phyloP scores from a whole-genome alignment of 192 early-diverging fungal genomes.

The Coemansia sp. region DNA sequence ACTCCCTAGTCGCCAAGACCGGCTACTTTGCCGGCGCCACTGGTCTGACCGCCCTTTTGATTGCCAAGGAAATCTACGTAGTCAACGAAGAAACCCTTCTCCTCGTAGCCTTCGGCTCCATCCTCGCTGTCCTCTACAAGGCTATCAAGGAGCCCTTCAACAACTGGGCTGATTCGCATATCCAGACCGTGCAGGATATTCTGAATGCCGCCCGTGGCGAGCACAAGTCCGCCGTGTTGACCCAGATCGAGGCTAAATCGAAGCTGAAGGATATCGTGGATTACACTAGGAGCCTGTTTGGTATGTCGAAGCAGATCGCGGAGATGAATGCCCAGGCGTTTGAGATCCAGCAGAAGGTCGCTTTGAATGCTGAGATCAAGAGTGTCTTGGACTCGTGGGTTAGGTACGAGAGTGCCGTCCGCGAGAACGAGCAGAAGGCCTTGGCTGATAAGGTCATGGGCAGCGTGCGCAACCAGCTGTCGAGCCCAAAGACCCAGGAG shows the following conservation, averaged over 20 bases:
- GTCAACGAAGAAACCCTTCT: slow-evolving; percentile 93
- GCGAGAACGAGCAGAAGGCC: slow-evolving; percentile 91
- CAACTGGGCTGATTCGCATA: slow-evolving; percentile 70
- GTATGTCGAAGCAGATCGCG: slow-evolving; percentile 94
- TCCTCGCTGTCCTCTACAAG: slow-evolving; percentile 77
- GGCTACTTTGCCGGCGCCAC: slow-evolving; percentile 80
- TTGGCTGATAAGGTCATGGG: slow-evolving; percentile 84
- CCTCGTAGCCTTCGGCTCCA: slow-evolving; percentile 76
- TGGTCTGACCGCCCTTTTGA: slow-evolving; percentile 81
- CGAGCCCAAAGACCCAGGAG: slow-evolving; percentile 54
- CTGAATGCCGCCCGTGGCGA: slow-evolving; percentile 83
- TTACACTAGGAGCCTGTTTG: slow-evolving; percentile 90
- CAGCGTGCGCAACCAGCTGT: slow-evolving; percentile 56
- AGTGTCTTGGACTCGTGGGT: slow-evolving; percentile 93
- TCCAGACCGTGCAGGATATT: slow-evolving; percentile 78
- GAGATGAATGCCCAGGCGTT: slow-evolving; percentile 92
- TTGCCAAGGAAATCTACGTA: slow-evolving; percentile 98
- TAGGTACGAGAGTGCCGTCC: slow-evolving; percentile 89
- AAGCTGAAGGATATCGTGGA: slow-evolving; percentile 93
- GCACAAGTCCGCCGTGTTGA: slow-evolving; percentile 89
- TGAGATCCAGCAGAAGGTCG: slow-evolving; percentile 90
- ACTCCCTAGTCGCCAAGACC: slow-evolving; percentile 86
- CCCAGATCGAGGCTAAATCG: slow-evolving; percentile 87
- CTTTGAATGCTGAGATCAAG: slow-evolving; percentile 82
- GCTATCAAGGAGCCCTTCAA: slow-evolving; percentile 80